Base-by-base conservation (phyloP, 352 stramenopile genomes). In the Globisporangium polare region DNA sequence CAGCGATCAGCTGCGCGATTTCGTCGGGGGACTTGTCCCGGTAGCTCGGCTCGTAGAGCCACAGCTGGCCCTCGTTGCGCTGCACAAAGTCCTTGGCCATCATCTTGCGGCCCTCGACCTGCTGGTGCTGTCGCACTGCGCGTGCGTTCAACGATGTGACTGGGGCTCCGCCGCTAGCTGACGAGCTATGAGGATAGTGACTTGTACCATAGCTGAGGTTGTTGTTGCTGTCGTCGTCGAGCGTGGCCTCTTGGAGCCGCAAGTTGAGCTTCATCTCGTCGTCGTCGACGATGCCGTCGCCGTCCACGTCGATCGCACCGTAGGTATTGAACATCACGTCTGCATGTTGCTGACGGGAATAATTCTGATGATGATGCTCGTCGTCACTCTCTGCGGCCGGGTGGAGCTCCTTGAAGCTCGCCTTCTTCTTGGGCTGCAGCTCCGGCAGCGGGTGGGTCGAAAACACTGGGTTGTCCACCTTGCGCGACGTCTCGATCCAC, bases 211-310 rank as follows among this genome's bases (percentile, higher is more conserved):
- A 2, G 18, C 8, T 43, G 26, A 1, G 50, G 9, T 60, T 46
- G 3, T 58, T 61, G 42, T 53, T 58, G 43, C 55, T 33, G 52
- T 47, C 41, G 15, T 58, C 65, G 12, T 64, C 58, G 1, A 72
- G 56, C 10, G 63, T 66, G 22, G 65, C 66, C 46, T 88, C 74
- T 45, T 82, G 55, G 2, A 89, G 58, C 18, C 71, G 74, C 37
- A 86, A 17, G 26, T 84, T 65, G 5, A 90, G 62, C 39, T 86
- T 78, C 80, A 88, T 88, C 57, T 89, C 80, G 29, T 81, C 72
- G 8, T 74, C 69, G 31, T 90, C 77, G 24, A 90, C 64, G 12
- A 86, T 62, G 7, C 78, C 80, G 51, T 90, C 78, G 31, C 78
- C 78, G 50, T 90, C 78, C 17, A 87, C 72, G 27, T 87, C 76